A percentile compares a stretch with the other conserved stretches of the same genome.
Evolutionary conservation across 257 asterid species (phyloP).

Genomic region (Plectranthus barbatus): DNA sequence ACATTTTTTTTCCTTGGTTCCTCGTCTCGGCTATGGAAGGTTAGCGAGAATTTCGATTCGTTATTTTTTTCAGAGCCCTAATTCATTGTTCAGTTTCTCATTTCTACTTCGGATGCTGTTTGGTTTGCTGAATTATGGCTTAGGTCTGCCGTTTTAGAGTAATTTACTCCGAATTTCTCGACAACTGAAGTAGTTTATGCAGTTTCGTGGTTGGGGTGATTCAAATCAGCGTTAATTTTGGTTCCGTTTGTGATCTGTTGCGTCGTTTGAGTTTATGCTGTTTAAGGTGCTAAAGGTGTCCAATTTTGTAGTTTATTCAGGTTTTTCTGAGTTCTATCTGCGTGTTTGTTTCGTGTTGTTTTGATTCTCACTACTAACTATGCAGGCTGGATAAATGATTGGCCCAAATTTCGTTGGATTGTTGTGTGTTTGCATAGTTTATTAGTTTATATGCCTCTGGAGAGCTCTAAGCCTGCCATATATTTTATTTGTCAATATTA

Average conservation of each 20-base stretch:
- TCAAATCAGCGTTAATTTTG: background rate
- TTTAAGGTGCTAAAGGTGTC: background rate
- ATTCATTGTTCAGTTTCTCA: background rate
- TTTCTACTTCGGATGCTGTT: constrained; percentile 5
- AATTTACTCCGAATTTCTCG: background rate
- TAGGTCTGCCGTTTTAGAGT: background rate
- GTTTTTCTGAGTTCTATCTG: background rate
- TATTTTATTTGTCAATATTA: background rate
- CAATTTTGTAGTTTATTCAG: background rate
- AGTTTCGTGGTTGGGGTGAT: constrained; percentile 9
- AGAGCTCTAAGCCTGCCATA: background rate
- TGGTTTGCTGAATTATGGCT: constrained; percentile 18
- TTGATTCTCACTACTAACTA: background rate
- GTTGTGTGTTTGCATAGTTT: background rate
- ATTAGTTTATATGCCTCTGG: background rate
- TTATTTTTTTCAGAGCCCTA: constrained; percentile 13
- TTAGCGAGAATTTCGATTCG: constrained; percentile 10
- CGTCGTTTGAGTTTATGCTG: background rate
- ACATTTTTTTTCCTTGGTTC: background rate
- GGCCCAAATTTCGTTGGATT: background rate
- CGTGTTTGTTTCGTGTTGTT: background rate
- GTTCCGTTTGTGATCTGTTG: background rate
- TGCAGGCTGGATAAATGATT: background rate
- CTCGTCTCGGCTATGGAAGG: constrained; percentile 31
- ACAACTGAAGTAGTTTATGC: background rate